Base-by-base conservation (phyloP, 2,329 filamentous ascomycete genomes). In the Fusarium chuoi region DNA sequence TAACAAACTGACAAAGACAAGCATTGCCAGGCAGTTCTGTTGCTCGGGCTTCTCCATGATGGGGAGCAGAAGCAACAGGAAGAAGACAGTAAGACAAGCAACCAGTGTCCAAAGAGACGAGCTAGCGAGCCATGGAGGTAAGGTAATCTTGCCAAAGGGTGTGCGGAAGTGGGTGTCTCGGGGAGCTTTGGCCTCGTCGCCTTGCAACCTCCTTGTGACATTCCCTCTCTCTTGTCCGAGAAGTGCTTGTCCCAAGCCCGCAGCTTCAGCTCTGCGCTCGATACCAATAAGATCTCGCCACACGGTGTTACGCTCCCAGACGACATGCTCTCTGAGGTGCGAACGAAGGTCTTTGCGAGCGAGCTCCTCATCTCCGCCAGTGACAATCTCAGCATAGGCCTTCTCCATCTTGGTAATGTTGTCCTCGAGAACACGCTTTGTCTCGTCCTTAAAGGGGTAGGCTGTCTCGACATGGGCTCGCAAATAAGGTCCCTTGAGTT, bases 201-300 rank as follows among this genome's bases (percentile, higher is more conserved):
- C 96, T 81, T 98, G 95, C 52, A 96, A 85, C 54, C 93, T 87
- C 51, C 92, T 90, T 61, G 91, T 90, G 13, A 89, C 86, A 35
- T 89, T 89, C 76, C 93, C 91, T 24, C 89, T 89, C 39, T 93
- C 92, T 33, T 90, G 89, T 9, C 95, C 95, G 5, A 98, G 89
- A 62, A 98, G 87, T 2, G 94, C 94, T 73, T 93, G 91, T 28
- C 96, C 96, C 74, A 99, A 88, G 76, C 96, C 96, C 14, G 96
- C 96, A 14, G 96, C 97, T 83, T 98, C 96, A 3, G 94, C 94
- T 80, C 97, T 95, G 28, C 96, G 89, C 85, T 99, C 97, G 76
- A 99, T 96, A 60, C 96, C 96, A 81, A 99, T 99, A 90, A 99
- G 96, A 78, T 99, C 96, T 84, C 97, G 89, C 96, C 96, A 99